Conservation (phyloP, 805 yeast genomes). For the Wickerhamomyces hampshirensis region DNA sequence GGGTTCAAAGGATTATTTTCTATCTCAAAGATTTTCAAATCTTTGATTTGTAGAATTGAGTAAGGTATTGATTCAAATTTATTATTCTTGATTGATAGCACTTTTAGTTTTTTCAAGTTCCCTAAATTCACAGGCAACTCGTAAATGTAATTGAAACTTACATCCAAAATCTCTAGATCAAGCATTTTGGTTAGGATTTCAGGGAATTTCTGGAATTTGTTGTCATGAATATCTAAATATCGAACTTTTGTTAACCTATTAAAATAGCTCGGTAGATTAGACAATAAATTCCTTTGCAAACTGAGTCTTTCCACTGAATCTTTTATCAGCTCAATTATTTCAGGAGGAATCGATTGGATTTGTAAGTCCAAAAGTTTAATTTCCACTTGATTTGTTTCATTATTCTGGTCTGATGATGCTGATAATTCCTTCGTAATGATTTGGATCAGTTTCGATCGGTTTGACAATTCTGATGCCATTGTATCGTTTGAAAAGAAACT, state of each 20-base stretch:
- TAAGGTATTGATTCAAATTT: conserved; percentile 50
- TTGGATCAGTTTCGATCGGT: conserved; percentile 20
- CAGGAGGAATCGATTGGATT: conserved; percentile 33
- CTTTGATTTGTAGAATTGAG: conserved; percentile 43
- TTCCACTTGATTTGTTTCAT: conserved; percentile 20
- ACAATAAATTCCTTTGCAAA: conserved; percentile 46
- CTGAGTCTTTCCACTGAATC: conserved; percentile 45
- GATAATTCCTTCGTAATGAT: conserved; percentile 23
- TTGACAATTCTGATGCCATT: conserved; percentile 5
- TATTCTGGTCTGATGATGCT: conserved; percentile 7
- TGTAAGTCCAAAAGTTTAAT: conserved; percentile 36
- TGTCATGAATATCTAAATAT: conserved; percentile 64
- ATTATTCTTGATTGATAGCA: conserved; percentile 60
- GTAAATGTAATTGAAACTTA: conserved; percentile 52
- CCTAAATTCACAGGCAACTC: conserved; percentile 41
- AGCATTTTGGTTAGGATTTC: conserved; percentile 31
- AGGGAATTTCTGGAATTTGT: conserved; percentile 53
- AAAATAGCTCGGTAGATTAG: conserved; percentile 44
- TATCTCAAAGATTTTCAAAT: conserved; percentile 53
- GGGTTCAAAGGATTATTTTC: conserved; percentile 56
- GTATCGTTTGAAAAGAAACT: neutral
- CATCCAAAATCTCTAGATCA: conserved; percentile 59
- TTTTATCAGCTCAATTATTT: conserved; percentile 32
- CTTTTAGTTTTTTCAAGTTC: conserved; percentile 41
- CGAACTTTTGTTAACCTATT: conserved; percentile 39